phyloP scores from a whole-genome alignment of 306 rosid species.

The Sicyos edulis region DNA sequence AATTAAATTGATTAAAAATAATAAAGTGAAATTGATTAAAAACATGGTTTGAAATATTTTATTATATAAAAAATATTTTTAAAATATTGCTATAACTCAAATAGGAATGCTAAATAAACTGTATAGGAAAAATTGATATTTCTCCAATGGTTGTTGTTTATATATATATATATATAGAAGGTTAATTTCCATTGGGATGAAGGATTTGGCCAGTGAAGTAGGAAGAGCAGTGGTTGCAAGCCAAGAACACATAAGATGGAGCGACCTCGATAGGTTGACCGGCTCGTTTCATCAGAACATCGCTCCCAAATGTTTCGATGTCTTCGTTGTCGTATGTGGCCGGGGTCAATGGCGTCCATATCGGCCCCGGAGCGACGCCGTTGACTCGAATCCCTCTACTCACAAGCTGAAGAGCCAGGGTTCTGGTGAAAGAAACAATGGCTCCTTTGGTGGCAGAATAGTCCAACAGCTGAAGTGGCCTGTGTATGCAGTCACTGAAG shows the following conservation, averaged over 20 bases:
- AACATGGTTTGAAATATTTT: too few relatives aligned
- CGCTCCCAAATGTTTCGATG: constrained; percentile 29
- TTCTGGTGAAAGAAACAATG: constrained; percentile 60
- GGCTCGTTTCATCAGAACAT: constrained; percentile 66
- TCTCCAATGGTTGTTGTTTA: neutral
- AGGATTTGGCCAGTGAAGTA: constrained; percentile 72
- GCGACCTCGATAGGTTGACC: constrained; percentile 78
- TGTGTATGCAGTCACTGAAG: constrained; percentile 63
- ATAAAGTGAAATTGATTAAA: too few relatives aligned
- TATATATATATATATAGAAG: neutral
- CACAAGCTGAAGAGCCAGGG: constrained; percentile 53
- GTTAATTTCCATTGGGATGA: constrained; percentile 60
- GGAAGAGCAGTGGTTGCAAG: constrained; percentile 57
- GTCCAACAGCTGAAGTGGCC: constrained; percentile 43
- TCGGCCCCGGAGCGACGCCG: constrained; percentile 78
- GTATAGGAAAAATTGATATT: too few relatives aligned
- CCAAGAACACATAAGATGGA: constrained; percentile 57
- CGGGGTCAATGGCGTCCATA: constrained; percentile 65
- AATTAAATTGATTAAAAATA: too few relatives aligned
- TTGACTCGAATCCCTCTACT: constrained; percentile 56
- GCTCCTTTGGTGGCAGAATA: constrained; percentile 71
- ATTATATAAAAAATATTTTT: too few relatives aligned
- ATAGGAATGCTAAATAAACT: too few relatives aligned
- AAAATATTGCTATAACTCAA: too few relatives aligned
- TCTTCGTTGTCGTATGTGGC: constrained; percentile 38